Evolutionary conservation across 1,139 yeast genomes (phyloP), one percentile per base, ranked within the genome.

Genomic region (Candida frijolesensis): DNA sequence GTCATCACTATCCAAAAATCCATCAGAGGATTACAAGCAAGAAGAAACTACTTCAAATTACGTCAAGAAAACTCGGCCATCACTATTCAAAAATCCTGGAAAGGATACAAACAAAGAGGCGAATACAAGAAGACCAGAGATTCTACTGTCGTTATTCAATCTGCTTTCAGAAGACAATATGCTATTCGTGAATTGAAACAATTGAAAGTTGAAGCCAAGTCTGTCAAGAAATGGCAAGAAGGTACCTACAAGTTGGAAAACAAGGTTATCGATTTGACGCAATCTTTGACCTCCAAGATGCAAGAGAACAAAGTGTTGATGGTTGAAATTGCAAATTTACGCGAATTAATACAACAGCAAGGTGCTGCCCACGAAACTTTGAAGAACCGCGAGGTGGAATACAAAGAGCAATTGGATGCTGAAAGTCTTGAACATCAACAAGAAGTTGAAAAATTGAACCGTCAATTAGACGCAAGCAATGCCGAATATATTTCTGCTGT

Each of bases 251-350:
- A 88, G 66, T 80, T 94, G 62, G 99, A 95, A 68, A 94, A 92
- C 70, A 94, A 94, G 77, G 98, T 95, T 22, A 91, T 94, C 57
- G 96, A 92, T 68, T 82, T 95, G 57, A 91, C 97, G 1, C 96
- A 92, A 66, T 82, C 86, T 9, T 77, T 92, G 58, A 84, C 96
- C 1, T 70, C 85, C 27, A 87, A 88, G 69, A 84, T 86, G 40
- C 87, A 83, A 60, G 97, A 90, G 60, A 92, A 91, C 69, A 87
- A 86, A 72, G 80, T 79, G 54, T 76, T 92, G 63, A 78, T 82
- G 57, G 71, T 72, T 12, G 89, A 88, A 61, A 81, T 92, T 51
- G 78, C 82, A 19, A 68, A 67, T 61, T 76, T 79, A 63, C 85
- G 83, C 62, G 65, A 62, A 19, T 74, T 83, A 46, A 73, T 87